Evolutionary conservation across 2,329 filamentous ascomycete genomes (phyloP).

Genomic region (Moelleriella libera): DNA sequence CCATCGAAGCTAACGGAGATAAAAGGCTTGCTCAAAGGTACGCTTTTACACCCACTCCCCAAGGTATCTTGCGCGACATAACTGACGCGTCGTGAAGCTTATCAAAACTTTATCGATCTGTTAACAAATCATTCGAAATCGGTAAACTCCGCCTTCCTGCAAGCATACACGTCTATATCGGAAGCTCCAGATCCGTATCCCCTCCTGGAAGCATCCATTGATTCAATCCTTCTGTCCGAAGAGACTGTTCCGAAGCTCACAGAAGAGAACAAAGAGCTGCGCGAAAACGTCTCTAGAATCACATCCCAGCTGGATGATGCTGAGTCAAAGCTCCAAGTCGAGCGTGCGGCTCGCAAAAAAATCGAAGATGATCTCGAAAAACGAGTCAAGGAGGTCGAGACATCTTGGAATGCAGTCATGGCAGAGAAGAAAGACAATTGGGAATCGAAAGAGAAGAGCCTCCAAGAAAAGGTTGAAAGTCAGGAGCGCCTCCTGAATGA

Average conservation of each 20-base stretch:
- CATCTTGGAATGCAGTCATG: constrained; percentile 78
- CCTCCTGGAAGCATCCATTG: constrained; percentile 87
- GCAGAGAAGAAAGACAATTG: constrained; percentile 94
- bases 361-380: constrained; percentile 64
- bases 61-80: not conserved
- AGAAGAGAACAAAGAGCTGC: constrained; percentile 80
- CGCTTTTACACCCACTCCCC: not conserved
- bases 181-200: constrained; percentile 96
- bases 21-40: constrained; percentile 79
- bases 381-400: constrained; percentile 79
- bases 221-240: constrained; percentile 81
- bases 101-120: constrained; percentile 94
- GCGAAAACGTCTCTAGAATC: constrained; percentile 60
- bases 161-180: constrained; percentile 82
- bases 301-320: constrained; percentile 72
- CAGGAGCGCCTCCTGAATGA: constrained; percentile 88
- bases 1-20: constrained; percentile 72
- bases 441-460: constrained; percentile 78
- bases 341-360: constrained; percentile 57
- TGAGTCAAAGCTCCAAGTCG: constrained; percentile 66
- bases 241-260: constrained; percentile 82
- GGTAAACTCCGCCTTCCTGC: constrained; percentile 83
- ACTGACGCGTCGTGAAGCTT: constrained; percentile 43
- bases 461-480: constrained; percentile 89
- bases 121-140: constrained; percentile 92